Base-by-base conservation (phyloP, 1,284 basidiomycete species). In the Rhodotorula sp. region DNA sequence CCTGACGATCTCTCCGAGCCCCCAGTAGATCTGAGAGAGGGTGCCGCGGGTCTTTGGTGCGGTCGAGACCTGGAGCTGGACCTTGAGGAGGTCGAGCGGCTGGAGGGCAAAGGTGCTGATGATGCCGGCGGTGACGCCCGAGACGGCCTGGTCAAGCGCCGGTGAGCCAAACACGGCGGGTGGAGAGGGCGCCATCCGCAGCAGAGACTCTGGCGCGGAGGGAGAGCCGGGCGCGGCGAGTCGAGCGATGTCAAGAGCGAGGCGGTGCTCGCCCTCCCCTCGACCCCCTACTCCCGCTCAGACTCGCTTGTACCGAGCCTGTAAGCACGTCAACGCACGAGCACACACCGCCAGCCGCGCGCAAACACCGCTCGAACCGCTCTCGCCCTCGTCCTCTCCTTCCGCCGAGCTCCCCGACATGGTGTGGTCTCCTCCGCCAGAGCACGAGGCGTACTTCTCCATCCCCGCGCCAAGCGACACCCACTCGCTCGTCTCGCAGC, bases 51-150 rank as follows among this genome's bases (percentile, higher is more conserved):
- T 69, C 61, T 66, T 78, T 54, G 85, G 53, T 39, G 85, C 82
- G 1, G 90, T 94, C 21, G 90, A 87, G n/a, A 95, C 92, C 83
- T 99, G 96, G 72, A 96, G 90, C 79, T 94, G 91, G 80, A 97
- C 88, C 84, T 99, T 99, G 83, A 99, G 86, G 10, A 99, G 87
- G 83, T 99, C 97, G 54, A 99, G 86, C 9, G 97, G 97, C 81
- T 99, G 95, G 93, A 99, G 97, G 82, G 92, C 94, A 51, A 98
- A 85, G 61, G 95, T 95, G 37, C 94, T 92, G 75, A 91, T 89
- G 67, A 94, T 89, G 58, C 96, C 97, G 46, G 96, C 96, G 57
- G 92, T 91, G 69, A 99, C 88, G 67, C 97, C 96, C 57, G 94
- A 92, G 66, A 90, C 87, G 32, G 96, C 95, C 88, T 98, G 94